These are phyloP conservation scores for Endocalyx cinctus DNA, from an alignment of 2,329 filamentous ascomycete genomes.

Conservation along the genomic window DNA sequence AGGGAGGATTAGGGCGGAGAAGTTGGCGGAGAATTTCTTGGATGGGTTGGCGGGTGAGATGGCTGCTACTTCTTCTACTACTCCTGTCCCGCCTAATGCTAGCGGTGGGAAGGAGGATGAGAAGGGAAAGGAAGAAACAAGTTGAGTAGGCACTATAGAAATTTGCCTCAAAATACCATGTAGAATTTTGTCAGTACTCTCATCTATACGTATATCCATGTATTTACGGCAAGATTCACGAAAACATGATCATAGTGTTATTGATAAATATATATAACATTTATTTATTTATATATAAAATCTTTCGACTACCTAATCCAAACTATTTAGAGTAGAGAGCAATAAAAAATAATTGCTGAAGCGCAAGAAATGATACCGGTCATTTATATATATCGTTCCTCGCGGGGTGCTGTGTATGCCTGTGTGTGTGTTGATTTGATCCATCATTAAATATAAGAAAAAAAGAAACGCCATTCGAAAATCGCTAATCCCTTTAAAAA, in stretches of 20 bases:
- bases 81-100: too few species aligned
- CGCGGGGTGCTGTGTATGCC: too few species aligned
- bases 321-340: too few species aligned
- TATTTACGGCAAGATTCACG: constrained; percentile 1
- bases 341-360: too few species aligned
- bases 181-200: constrained; percentile 1
- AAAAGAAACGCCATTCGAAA: too few species aligned
- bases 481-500: too few species aligned
- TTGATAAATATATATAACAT: too few species aligned
- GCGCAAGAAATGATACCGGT: too few species aligned
- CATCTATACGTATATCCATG: constrained; percentile 5
- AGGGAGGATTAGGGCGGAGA: constrained; percentile 44
- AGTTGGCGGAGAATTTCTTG: constrained; percentile 31
- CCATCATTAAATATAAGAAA: too few species aligned
- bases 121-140: constrained; percentile 2
- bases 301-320: neutral
- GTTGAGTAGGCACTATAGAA: neutral
- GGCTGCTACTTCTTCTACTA: constrained; percentile 7
- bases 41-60: constrained; percentile 30
- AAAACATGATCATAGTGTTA: too few species aligned
- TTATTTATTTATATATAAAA: neutral
- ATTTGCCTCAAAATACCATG: neutral
- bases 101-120: constrained; percentile 2
- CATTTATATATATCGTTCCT: too few species aligned
- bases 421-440: too few species aligned